Evolutionary conservation across 371 early-diverging fungal species (phyloP), one percentile per base, ranked within the genome.

Genomic region (Saksenaea oblongispora): DNA sequence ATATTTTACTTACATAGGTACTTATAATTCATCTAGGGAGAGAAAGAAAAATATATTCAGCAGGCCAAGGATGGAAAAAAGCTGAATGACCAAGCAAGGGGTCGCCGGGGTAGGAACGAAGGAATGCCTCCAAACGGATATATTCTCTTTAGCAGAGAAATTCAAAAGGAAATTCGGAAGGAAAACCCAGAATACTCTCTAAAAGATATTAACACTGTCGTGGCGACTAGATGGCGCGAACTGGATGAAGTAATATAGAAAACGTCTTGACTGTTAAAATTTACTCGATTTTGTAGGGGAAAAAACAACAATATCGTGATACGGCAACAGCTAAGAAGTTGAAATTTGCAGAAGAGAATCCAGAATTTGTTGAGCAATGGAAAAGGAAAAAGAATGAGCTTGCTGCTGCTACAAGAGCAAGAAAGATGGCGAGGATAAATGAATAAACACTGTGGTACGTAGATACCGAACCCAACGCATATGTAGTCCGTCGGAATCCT

Each of bases 291-390:
- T 18, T 34, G 2, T 28, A 55, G 60, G 61, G 14, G 37, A 55
- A 61, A 18, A 63, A 70, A 18, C 35, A 65, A 28, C 34, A 59
- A 14, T 67, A 58, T 28, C 37, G 54, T 14, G 56, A 54, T 3
- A 26, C 36, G 9, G 31, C 63, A 24, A 13, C 22, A 17, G 59
- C 54, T 5, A 34, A 47, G 8, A 42, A 51, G 5, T 0, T 1
- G 17, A 47, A 61, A 31, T 61, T 61, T 47, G 51, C 34, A 13
- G 39, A 62, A 63, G 47, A 57, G 34, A 39, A 58, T 39, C 28
- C 65, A 3, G 56, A 61, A 53, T 31, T 24, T n/a, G 39, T 47
- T 5, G 18, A 61, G 53, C 24, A 61, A 18, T 61, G 54, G 61
- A 51, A 44, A 26, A 41, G 39, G 37, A 58, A 39, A 39, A 58